Evolutionary conservation across 768 basidiomycete species (phyloP).

Genomic region (Lyophyllum semitale): DNA sequence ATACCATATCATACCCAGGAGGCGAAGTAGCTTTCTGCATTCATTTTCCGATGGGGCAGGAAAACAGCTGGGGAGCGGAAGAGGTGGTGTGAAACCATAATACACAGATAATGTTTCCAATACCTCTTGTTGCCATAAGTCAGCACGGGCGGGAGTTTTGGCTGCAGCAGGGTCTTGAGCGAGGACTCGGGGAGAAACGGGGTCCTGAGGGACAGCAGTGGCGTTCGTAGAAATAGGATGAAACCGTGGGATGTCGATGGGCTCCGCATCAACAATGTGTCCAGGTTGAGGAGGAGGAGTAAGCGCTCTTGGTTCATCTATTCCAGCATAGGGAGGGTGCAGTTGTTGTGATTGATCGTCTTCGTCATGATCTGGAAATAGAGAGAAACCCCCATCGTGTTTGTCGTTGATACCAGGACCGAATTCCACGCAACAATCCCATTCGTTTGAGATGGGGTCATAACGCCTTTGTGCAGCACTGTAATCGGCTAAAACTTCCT

Average conservation of each 20-base stretch:
- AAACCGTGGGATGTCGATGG: too few relatives aligned
- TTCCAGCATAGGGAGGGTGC: background rate
- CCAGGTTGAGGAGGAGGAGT: background rate
- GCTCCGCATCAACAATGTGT: too few relatives aligned
- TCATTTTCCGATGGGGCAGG: too few relatives aligned
- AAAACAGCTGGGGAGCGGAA: too few relatives aligned
- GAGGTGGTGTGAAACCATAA: too few relatives aligned
- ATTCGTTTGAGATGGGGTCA: slow-evolving; percentile 16
- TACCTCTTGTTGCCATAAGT: too few relatives aligned
- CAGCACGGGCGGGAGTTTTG: too few relatives aligned
- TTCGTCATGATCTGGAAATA: background rate
- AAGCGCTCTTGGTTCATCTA: background rate
- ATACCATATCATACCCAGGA: background rate
- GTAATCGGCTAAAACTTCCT: background rate
- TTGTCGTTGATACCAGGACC: slow-evolving; percentile 2
- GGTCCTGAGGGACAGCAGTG: too few relatives aligned
- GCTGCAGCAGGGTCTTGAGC: too few relatives aligned
- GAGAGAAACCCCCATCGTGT: background rate
- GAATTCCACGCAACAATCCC: slow-evolving; percentile 19
- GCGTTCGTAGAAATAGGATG: too few relatives aligned
- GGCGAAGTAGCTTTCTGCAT: background rate
- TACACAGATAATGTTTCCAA: too few relatives aligned
- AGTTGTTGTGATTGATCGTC: background rate
- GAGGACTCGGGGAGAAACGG: too few relatives aligned
- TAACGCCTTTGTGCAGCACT: slow-evolving; percentile 2